phyloP scores from a whole-genome alignment of 2,329 filamentous ascomycete genomes.

The Dactylellina drechsleri region DNA sequence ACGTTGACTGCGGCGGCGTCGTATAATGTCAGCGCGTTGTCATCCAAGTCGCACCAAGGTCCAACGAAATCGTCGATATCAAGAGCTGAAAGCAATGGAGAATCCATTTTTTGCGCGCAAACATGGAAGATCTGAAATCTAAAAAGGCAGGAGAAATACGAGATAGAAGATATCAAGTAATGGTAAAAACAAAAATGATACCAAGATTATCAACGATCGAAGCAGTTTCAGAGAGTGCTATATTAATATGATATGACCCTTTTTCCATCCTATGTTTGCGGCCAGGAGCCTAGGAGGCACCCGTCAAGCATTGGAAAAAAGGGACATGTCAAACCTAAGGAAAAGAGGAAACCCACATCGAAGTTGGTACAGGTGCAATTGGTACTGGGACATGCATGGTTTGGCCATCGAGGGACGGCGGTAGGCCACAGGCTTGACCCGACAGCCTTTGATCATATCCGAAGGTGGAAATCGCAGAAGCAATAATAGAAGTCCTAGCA shows the following conservation, averaged over 20 bases:
- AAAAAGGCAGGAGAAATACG: background rate
- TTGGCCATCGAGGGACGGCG: constrained; percentile 41
- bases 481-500: constrained; percentile 2
- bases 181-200: constrained; percentile 14
- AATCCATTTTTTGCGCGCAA: constrained; percentile 21
- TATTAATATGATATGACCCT: constrained; percentile 32
- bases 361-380: constrained; percentile 54
- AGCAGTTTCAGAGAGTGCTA: constrained; percentile 27
- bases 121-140: constrained; percentile 5
- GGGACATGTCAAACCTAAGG: constrained; percentile 23
- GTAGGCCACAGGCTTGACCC: constrained; percentile 45
- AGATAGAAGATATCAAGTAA: constrained; percentile 1
- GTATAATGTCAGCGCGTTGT: constrained; percentile 49
- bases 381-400: constrained; percentile 53
- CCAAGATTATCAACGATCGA: constrained; percentile 8
- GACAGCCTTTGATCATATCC: constrained; percentile 53
- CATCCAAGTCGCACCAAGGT: constrained; percentile 32
- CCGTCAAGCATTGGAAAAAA: constrained; percentile 9
- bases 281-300: background rate
- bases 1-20: constrained; percentile 48
- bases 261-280: constrained; percentile 2
- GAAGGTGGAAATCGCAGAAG: constrained; percentile 14
- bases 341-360: constrained; percentile 53
- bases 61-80: constrained; percentile 21
- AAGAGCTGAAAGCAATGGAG: constrained; percentile 23